Evolutionary conservation across 306 rosid species (phyloP).

Genomic region (Neltuma alba): DNA sequence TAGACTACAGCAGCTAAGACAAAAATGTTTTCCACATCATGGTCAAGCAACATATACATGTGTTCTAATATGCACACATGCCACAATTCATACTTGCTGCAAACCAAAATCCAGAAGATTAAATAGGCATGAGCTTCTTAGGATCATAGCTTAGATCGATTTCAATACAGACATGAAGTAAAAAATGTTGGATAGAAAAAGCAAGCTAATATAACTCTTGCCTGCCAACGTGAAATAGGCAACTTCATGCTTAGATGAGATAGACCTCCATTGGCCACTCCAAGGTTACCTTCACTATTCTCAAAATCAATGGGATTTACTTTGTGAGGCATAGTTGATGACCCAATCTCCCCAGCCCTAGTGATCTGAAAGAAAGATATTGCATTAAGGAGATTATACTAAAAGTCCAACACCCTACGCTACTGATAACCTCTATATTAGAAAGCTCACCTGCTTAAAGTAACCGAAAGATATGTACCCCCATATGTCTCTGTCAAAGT

Average conservation of each 20-base stretch:
- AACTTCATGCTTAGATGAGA: slow-evolving; percentile 82
- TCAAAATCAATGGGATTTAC: slow-evolving; percentile 98
- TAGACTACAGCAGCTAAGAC: background rate
- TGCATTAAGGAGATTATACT: background rate
- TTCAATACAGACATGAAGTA: background rate
- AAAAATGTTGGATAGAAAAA: background rate
- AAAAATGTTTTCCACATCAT: background rate
- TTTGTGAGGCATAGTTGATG: slow-evolving; percentile 96
- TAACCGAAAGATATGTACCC: slow-evolving; percentile 87
- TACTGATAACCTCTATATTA: slow-evolving; percentile 12
- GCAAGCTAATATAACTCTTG: slow-evolving; percentile 35
- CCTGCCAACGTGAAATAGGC: slow-evolving; percentile 94
- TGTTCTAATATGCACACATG: background rate
- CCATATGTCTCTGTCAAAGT: slow-evolving; percentile 89
- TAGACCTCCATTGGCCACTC: slow-evolving; percentile 72
- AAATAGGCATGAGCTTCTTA: background rate
- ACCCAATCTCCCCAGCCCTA: slow-evolving; percentile 84
- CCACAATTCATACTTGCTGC: background rate
- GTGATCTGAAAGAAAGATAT: slow-evolving; percentile 42
- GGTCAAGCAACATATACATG: background rate
- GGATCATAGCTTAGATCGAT: slow-evolving; percentile 23
- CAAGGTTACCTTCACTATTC: slow-evolving; percentile 94
- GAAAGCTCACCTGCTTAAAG: slow-evolving; percentile 76
- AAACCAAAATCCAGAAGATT: slow-evolving; percentile 18
- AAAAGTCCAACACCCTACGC: background rate